These are phyloP conservation scores for Adansonia grandidieri DNA, from an alignment of 441 rosid genomes.

Conservation along the genomic window DNA sequence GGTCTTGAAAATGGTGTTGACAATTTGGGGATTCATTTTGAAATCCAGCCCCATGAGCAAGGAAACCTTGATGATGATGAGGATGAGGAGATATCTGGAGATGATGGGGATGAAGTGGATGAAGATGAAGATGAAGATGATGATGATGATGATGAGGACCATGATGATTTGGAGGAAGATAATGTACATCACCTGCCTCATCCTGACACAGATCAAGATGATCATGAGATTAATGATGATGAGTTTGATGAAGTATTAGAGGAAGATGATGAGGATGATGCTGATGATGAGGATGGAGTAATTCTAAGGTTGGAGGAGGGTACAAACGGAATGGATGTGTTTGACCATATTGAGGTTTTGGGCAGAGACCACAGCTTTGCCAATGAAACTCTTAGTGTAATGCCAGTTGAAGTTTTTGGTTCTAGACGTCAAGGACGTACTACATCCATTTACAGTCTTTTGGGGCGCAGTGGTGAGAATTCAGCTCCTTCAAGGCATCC, in stretches of 20 bases:
- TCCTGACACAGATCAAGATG: conserved; percentile 96
- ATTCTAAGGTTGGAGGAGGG: conserved; percentile 94
- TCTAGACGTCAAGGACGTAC: conserved; percentile 98
- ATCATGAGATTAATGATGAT: conserved; percentile 95
- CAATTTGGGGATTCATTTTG: conserved; percentile 77
- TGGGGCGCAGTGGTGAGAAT: conserved; percentile 78
- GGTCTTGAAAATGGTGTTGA: conserved; percentile 79
- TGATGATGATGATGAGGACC: conserved; percentile 80
- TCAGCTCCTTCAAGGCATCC: conserved; percentile 84
- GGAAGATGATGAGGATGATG: conserved; percentile 98
- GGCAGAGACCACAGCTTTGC: conserved; percentile 86
- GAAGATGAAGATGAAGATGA: conserved; percentile 35
- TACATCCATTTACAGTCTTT: conserved; percentile 92
- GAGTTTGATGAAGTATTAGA: conserved; percentile 91
- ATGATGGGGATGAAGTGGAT: conserved; percentile 79
- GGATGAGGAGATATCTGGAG: conserved; percentile 90
- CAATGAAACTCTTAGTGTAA: conserved; percentile 87
- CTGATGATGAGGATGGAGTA: conserved; percentile 91
- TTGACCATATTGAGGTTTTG: conserved; percentile 95
- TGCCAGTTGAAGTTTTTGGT: conserved; percentile 99
- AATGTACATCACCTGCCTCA: conserved; percentile 90
- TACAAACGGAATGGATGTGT: conserved; percentile 87
- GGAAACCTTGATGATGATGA: conserved; percentile 91
- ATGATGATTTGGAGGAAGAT: conserved; percentile 82
- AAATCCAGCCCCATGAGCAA: conserved; percentile 77